Conservation (phyloP, 73 alveolate species). For the Tetrahymena thermophila region DNA sequence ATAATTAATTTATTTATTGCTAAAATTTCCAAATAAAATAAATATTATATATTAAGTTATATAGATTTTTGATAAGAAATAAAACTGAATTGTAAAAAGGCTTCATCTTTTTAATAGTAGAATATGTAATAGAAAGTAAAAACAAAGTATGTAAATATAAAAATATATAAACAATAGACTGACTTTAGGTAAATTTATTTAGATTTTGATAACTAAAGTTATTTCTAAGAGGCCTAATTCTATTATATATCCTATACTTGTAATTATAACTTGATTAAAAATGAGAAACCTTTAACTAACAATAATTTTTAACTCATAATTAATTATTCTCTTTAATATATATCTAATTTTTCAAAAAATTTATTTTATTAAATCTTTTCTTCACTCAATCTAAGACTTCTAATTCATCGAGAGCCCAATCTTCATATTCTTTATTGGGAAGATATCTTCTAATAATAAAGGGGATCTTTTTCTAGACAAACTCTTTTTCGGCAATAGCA, state of each 20-base stretch:
- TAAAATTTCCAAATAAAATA: too few relatives aligned
- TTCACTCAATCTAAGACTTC: slow-evolving; percentile 34
- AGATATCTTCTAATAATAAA: slow-evolving; percentile 90
- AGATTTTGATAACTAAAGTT: not conserved
- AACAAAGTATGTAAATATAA: not conserved
- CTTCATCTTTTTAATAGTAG: not conserved
- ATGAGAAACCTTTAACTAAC: not conserved
- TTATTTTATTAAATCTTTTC: not conserved
- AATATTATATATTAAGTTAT: too few relatives aligned
- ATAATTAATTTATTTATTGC: too few relatives aligned
- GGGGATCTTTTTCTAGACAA: slow-evolving; percentile 83
- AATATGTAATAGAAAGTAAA: not conserved
- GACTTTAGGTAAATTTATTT: not conserved
- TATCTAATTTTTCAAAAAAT: not conserved
- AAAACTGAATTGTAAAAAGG: not conserved
- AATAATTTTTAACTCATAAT: not conserved
- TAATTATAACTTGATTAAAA: not conserved
- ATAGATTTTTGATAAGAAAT: not conserved
- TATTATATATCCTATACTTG: not conserved
- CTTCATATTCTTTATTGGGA: slow-evolving; percentile 96
- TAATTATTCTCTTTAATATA: not conserved
- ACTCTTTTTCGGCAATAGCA: slow-evolving; percentile 91
- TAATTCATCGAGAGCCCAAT: slow-evolving; percentile 67
- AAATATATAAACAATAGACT: not conserved
- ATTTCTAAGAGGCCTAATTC: not conserved